Evolutionary conservation across 441 rosid genomes (phyloP), one percentile per base, ranked within the genome.

Genomic region (Monsonia emarginata): DNA sequence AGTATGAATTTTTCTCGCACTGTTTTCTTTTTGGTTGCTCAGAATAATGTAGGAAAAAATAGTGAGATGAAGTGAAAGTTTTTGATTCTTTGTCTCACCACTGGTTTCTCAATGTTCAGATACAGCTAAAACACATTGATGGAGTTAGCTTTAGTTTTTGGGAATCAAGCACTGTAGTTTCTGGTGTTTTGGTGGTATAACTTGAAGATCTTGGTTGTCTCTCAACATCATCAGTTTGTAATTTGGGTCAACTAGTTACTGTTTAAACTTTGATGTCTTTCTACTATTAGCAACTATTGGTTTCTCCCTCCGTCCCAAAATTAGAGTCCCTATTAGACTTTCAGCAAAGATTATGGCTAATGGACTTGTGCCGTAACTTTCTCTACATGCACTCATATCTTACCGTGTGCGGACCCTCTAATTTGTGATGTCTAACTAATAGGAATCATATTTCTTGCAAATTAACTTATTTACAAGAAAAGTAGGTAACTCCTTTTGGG

Each of bases 191-290:
- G 40, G 14, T 22, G 57, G 2, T 61, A 30, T 25, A 66, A 61
- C 19, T 69, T 76, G 25, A 69, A 46, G 81, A 76, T 83, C 79
- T 77, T 62, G 66, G 72, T 60, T 24, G 14, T 42, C 44, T 14
- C 54, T 61, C 27, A 66, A 70, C 73, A 27, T 73, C 54, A 48
- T 38, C 18, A 22, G 54, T 30, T 65, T 60, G 69, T 24, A 25
- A 11, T 40, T 22, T 16, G 59, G 67, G 52, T 69, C 69, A 14
- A 42, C 52, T 63, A 68, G 64, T 16, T 58, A 19, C 58, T 25
- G 34, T 58, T 27, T 58, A 27, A 5, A 30, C 14, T 65, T 42
- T 22, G 56, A 16, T 32, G 5, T 18, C 14, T 44, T 6, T 46
- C 56, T 46, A 24, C 9, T 22, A n/a, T n/a, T 72, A 69, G 67